Conservation (phyloP, 2,329 filamentous ascomycete genomes). For the Fonsecaea erecta region DNA sequence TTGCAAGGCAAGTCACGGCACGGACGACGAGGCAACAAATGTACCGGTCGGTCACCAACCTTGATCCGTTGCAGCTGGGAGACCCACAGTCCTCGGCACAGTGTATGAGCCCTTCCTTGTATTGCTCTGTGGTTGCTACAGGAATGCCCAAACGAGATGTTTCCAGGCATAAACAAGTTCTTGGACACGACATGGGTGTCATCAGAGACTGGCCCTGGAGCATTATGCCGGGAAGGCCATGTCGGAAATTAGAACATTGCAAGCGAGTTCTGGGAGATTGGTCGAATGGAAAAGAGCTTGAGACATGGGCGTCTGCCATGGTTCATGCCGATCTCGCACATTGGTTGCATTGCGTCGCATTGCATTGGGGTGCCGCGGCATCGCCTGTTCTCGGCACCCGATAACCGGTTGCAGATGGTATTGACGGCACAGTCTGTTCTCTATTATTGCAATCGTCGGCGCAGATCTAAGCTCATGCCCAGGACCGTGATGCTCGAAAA, state of each 20-base stretch:
- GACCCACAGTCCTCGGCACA: not conserved
- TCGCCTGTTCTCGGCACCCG: not conserved
- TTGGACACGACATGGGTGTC: not conserved
- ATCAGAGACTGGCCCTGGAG: not conserved
- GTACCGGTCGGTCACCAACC: not conserved
- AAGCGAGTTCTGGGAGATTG: not conserved
- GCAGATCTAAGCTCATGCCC: slow-evolving; percentile 15
- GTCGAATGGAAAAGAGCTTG: not conserved
- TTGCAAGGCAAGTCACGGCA: too few relatives aligned
- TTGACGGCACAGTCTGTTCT: not conserved
- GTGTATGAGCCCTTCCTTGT: not conserved
- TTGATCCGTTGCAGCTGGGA: not conserved
- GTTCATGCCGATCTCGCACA: too few relatives aligned
- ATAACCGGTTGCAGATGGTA: not conserved
- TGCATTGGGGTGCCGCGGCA: not conserved
- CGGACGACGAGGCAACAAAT: not conserved
- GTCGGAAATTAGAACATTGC: not conserved
- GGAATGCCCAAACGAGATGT: not conserved
- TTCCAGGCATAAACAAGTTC: not conserved
- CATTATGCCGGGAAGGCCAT: not conserved
- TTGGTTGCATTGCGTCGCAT: not conserved
- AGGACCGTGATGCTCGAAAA: slow-evolving; percentile 23
- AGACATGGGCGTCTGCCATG: not conserved
- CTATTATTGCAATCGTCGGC: slow-evolving; percentile 16
- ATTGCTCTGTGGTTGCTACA: too few relatives aligned